phyloP scores from a whole-genome alignment of 768 basidiomycete species.

The Gymnopilus dilepis region DNA sequence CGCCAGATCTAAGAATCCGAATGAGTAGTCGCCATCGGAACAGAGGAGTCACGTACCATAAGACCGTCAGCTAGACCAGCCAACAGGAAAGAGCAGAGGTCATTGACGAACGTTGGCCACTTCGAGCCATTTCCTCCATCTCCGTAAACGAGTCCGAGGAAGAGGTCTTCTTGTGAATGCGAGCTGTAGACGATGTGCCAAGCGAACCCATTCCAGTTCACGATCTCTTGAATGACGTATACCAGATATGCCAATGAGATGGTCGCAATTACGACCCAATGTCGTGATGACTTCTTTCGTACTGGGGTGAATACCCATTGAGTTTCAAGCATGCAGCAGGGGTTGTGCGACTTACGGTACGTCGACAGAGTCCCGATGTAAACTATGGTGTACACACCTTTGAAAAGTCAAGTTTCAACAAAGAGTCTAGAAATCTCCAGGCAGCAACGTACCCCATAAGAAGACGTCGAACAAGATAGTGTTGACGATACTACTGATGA shows the following conservation, averaged over 20 bases:
- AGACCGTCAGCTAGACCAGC: not conserved
- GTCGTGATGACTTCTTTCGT: not conserved
- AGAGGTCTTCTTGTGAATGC: too few relatives aligned
- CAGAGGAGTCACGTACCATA: not conserved
- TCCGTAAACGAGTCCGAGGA: too few relatives aligned
- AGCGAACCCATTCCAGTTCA: too few relatives aligned
- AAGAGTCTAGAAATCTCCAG: not conserved
- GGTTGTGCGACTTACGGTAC: not conserved
- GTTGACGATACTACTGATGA: not conserved
- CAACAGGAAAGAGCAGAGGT: too few relatives aligned
- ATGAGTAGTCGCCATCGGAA: too few relatives aligned
- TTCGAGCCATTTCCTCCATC: too few relatives aligned
- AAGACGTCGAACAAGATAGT: not conserved
- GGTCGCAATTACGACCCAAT: not conserved
- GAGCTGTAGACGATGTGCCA: too few relatives aligned
- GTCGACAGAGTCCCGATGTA: not conserved
- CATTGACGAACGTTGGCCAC: too few relatives aligned
- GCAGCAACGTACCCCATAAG: not conserved
- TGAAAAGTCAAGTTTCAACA: not conserved
- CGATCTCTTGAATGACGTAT: not conserved
- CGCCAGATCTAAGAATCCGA: conserved; percentile 1
- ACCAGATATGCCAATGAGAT: not conserved
- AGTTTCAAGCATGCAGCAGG: not conserved
- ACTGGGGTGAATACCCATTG: not conserved
- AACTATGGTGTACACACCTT: not conserved